Base-by-base conservation (phyloP, 2,329 filamentous ascomycete species). In the Trichoderma brevicompactum region DNA sequence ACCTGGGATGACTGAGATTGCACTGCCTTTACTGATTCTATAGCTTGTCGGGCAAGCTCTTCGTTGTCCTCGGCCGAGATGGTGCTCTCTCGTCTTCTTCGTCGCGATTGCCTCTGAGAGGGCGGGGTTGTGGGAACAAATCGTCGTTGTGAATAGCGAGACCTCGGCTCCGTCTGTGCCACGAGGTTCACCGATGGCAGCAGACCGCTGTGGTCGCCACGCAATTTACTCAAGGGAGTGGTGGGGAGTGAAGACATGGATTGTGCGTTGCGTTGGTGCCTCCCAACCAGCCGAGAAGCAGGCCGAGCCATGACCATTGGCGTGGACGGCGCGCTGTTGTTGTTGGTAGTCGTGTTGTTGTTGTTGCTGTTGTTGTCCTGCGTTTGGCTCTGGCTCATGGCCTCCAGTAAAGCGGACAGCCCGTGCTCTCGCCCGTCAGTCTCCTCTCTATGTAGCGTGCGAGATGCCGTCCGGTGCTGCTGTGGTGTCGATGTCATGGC, bases 231-330 rank as follows among this genome's bases (percentile, higher is more conserved):
- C 13, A 86, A 83, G 9, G 92, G 92, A 2, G 92, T 96, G 6
- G 87, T 88, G 7, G 92, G 92, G 5, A 97, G 81, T 1, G 93
- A 95, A 0, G 93, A 96, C 75, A 96, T 82, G 50, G 92, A 95
- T 74, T 96, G 92, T 36, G 89, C 87, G 66, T 89, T 91, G 70
- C 92, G 87, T 17, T 84, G 86, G 74, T 96, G 92, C 64, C 86
- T 87, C 63, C 84, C 80, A 66, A 75, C 83, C 72, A 80, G 83
- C 75, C 78, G 83, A 67, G 76, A 80, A 32, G 74, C 79, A 68
- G 75, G 79, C 65, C 79, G 84, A 75, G 78, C 78, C 38, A 76
- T 75, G 6, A 79, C 74, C 28, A 82, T 79, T 0, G 91, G 91
- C 0, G 91, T 94, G 0, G 91, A 87, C 1, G 91, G 89, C 1